Evolutionary conservation across 2,329 filamentous ascomycete genomes (phyloP).

Genomic region (Monosporascus ibericus): DNA sequence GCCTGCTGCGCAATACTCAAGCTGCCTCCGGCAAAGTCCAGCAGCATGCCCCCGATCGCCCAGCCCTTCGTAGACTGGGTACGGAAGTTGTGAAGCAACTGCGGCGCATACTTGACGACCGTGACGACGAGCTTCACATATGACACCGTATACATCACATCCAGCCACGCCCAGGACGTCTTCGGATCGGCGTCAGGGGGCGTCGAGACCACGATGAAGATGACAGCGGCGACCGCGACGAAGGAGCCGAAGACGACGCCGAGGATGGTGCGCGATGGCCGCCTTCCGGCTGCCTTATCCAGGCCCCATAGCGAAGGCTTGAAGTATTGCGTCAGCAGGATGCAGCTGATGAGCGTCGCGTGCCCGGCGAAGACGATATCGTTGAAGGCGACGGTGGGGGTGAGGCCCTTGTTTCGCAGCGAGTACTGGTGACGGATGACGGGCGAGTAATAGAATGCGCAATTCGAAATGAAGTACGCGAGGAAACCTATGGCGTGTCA

Average conservation of each 20-base stretch:
- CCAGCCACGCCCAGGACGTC: constrained; percentile 54
- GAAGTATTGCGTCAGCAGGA: constrained; percentile 76
- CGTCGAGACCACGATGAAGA: constrained; percentile 35
- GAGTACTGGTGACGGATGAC: constrained; percentile 79
- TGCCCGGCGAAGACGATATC: constrained; percentile 85
- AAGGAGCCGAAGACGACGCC: constrained; percentile 66
- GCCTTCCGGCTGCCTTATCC: constrained; percentile 48
- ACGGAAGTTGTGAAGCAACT: constrained; percentile 75
- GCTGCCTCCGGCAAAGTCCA: constrained; percentile 77
- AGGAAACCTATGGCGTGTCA: constrained; percentile 50
- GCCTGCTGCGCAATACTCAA: constrained; percentile 76
- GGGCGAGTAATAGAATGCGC: constrained; percentile 71
- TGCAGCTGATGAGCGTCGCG: constrained; percentile 63
- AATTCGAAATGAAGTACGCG: constrained; percentile 70
- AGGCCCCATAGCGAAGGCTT: constrained; percentile 71
- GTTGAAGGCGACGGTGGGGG: constrained; percentile 82
- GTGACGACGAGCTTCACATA: constrained; percentile 89
- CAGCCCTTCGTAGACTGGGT: constrained; percentile 83
- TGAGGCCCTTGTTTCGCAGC: constrained; percentile 64
- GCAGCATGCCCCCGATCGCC: constrained; percentile 76
- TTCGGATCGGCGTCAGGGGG: constrained; percentile 32
- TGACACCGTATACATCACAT: constrained; percentile 63
- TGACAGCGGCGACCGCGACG: constrained; percentile 43
- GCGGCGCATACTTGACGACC: constrained; percentile 87
- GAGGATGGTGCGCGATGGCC: constrained; percentile 54